phyloP scores from a whole-genome alignment of 352 stramenopile species.

The Globisporangium apiculatum region DNA sequence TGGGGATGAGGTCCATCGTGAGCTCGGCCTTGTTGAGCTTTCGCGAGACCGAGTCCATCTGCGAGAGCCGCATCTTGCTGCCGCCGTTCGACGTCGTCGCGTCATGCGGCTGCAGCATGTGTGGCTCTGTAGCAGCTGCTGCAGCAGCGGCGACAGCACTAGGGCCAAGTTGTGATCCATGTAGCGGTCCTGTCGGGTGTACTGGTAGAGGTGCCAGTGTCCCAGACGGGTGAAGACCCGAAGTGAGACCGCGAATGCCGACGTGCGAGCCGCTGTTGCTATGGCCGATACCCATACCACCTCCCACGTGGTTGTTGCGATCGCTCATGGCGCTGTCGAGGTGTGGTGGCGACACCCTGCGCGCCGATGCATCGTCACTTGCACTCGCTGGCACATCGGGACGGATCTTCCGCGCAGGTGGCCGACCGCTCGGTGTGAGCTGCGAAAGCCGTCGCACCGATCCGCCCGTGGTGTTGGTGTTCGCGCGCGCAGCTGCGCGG shows the following conservation, averaged over 20 bases:
- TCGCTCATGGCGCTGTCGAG: neutral
- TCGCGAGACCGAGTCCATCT: conserved; percentile 40
- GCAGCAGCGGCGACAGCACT: neutral
- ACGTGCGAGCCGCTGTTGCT: neutral
- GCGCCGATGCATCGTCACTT: neutral
- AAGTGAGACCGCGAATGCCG: neutral
- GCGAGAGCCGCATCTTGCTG: conserved; percentile 14
- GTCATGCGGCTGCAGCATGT: conserved; percentile 2
- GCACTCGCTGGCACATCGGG: neutral
- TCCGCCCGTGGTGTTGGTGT: conserved; percentile 6
- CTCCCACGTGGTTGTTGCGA: neutral
- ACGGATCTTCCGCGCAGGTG: conserved; percentile 3
- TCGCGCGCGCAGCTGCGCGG: conserved; percentile 22
- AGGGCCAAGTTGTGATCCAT: neutral
- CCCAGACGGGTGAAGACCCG: neutral
- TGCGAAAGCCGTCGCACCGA: conserved; percentile 20
- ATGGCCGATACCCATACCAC: neutral
- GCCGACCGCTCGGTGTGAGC: conserved; percentile 1
- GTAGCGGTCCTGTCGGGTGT: neutral
- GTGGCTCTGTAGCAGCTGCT: neutral
- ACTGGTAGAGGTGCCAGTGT: neutral
- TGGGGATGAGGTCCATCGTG: conserved; percentile 39
- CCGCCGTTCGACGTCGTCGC: conserved; percentile 5
- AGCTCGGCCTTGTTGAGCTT: conserved; percentile 52
- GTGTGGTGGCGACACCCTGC: neutral